phyloP scores from a whole-genome alignment of 2,329 filamentous ascomycete species.

The Verticillium alfalfae region DNA sequence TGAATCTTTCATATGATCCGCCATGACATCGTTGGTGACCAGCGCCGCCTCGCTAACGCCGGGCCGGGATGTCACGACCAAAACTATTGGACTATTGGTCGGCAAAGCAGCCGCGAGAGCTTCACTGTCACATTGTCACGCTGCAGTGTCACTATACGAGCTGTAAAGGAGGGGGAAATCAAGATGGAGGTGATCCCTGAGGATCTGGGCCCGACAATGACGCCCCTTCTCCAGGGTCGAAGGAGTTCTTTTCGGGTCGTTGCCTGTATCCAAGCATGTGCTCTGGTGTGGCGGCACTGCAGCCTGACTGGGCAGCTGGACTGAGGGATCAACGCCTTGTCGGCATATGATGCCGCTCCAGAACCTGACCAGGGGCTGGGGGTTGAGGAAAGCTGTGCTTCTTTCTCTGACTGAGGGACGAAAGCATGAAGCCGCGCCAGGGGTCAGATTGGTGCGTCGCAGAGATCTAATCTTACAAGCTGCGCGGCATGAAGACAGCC shows the following conservation, averaged over 20 bases:
- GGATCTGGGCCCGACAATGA: background rate
- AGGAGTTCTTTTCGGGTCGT: background rate
- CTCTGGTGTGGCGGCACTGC: background rate
- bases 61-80: background rate
- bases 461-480: background rate
- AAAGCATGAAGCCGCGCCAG: background rate
- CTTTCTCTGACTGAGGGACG: background rate
- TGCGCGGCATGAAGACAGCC: background rate
- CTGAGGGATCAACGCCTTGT: background rate
- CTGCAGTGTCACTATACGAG: background rate
- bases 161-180: background rate
- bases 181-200: background rate
- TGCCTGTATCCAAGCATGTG: background rate
- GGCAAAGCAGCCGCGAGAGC: background rate
- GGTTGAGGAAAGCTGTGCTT: background rate
- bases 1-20: background rate
- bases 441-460: background rate
- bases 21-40: background rate
- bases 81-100: background rate
- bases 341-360: background rate
- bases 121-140: background rate
- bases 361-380: background rate
- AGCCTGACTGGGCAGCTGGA: background rate
- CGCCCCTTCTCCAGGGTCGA: background rate
- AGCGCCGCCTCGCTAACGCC: background rate